These are phyloP conservation scores for Alternaria gaisen DNA, from an alignment of 2,329 filamentous ascomycete species.

Conservation along the genomic window DNA sequence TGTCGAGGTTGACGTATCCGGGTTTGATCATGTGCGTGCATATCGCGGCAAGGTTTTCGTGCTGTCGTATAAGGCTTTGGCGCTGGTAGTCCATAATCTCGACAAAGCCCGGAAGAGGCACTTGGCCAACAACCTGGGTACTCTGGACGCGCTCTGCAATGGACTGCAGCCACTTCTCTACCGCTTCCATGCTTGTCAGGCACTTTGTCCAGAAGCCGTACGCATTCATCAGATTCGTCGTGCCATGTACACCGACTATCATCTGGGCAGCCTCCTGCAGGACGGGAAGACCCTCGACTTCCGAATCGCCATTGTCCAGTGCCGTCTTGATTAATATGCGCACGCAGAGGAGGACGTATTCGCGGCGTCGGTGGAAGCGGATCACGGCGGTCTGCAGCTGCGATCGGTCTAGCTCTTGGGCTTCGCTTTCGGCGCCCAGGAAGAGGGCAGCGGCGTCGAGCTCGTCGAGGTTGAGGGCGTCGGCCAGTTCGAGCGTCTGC, in stretches of 20 bases:
- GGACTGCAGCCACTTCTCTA: conserved; percentile 78
- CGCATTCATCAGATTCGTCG: conserved; percentile 61
- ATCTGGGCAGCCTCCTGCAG: conserved; percentile 41
- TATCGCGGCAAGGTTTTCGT: conserved; percentile 86
- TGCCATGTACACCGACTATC: conserved; percentile 65
- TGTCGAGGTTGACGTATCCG: conserved; percentile 72
- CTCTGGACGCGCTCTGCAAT: conserved; percentile 80
- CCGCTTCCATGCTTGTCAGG: conserved; percentile 76
- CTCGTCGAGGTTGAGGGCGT: conserved; percentile 91
- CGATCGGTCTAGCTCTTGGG: conserved; percentile 73
- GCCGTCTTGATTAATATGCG: conserved; percentile 79
- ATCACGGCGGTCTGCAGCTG: conserved; percentile 82
- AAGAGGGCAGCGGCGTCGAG: conserved; percentile 81
- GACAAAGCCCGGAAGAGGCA: conserved; percentile 69
- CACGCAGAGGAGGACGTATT: conserved; percentile 83
- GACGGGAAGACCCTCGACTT: conserved; percentile 32
- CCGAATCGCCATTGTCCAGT: conserved; percentile 53
- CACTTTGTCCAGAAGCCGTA: conserved; percentile 77
- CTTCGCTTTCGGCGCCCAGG: conserved; percentile 75
- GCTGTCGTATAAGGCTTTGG: conserved; percentile 83
- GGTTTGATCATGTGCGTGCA: conserved; percentile 80
- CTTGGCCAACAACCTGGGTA: conserved; percentile 76
- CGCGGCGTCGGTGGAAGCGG: conserved; percentile 85
- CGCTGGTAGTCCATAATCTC: conserved; percentile 85
- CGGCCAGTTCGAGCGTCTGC: conserved; percentile 79